These are phyloP conservation scores for Acanthamoeba sp. DNA, from an alignment of 208 protist genomes.

Conservation along the genomic window DNA sequence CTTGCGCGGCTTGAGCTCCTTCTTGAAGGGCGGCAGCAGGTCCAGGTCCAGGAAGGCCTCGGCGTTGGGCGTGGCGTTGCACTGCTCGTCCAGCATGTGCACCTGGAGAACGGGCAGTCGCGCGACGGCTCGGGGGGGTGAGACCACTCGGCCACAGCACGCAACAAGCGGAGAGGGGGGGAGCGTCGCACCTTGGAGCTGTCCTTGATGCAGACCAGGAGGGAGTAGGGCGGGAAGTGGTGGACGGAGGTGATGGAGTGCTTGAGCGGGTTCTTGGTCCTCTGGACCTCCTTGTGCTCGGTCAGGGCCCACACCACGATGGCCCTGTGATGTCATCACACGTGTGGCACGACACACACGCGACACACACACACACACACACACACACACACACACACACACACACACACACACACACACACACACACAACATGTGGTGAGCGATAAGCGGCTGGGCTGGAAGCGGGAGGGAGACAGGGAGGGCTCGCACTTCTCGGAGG, in stretches of 20 bases:
- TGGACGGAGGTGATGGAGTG: slow-evolving; percentile 13
- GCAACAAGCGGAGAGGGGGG: background rate
- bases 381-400: background rate
- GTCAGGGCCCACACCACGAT: background rate
- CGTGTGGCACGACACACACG: background rate
- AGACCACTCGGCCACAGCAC: background rate
- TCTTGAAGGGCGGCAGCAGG: slow-evolving; percentile 33
- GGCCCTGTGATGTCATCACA: background rate
- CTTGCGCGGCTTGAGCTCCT: slow-evolving; percentile 56
- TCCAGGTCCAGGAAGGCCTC: slow-evolving; percentile 5
- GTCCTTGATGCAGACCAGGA: slow-evolving; percentile 27
- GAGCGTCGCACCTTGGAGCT: slow-evolving; percentile 14
- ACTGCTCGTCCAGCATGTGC: slow-evolving; percentile 11
- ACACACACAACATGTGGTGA: background rate
- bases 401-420: background rate
- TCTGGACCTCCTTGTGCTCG: slow-evolving; percentile 11
- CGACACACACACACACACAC: background rate
- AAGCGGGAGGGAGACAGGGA: background rate
- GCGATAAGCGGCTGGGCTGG: background rate
- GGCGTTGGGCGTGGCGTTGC: background rate
- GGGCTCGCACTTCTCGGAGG: background rate
- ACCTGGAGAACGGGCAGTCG: background rate
- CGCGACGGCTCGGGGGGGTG: too few relatives aligned
- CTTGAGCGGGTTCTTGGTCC: slow-evolving; percentile 53
- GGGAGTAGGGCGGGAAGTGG: slow-evolving; percentile 2